Conservation (phyloP, 2,329 filamentous ascomycete species). For the Penicillium griseofulvum region DNA sequence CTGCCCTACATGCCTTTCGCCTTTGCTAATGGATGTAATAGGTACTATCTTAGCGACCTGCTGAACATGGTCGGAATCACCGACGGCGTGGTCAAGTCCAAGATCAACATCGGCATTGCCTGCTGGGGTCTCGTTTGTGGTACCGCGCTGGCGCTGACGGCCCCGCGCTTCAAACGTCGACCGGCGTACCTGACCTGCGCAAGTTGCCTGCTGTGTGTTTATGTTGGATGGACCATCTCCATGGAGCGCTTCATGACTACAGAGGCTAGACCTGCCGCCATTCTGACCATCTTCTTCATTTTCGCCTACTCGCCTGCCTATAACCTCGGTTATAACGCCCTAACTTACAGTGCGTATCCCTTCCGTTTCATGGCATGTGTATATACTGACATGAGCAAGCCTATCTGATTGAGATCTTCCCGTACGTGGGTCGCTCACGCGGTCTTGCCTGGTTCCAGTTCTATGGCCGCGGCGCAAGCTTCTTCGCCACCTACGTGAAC, state of each 20-base stretch:
- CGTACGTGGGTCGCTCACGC: slow-evolving; percentile 56
- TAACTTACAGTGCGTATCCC: slow-evolving; percentile 45
- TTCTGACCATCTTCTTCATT: slow-evolving; percentile 55
- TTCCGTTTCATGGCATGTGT: not conserved
- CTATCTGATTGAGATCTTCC: slow-evolving; percentile 60
- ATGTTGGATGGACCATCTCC: slow-evolving; percentile 57
- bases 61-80: slow-evolving; percentile 43
- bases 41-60: slow-evolving; percentile 28
- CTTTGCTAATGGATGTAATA: slow-evolving; percentile 26
- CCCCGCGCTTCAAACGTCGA: slow-evolving; percentile 45
- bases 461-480: slow-evolving; percentile 51
- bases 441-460: slow-evolving; percentile 60
- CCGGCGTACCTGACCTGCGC: slow-evolving; percentile 51
- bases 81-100: slow-evolving; percentile 35
- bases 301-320: slow-evolving; percentile 61
- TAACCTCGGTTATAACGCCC: slow-evolving; percentile 65
- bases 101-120: slow-evolving; percentile 39
- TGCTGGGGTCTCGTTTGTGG: slow-evolving; percentile 46
- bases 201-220: slow-evolving; percentile 51
- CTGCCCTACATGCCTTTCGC: not conserved
- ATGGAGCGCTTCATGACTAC: slow-evolving; percentile 36
- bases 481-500: slow-evolving; percentile 52
- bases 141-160: slow-evolving; percentile 39
- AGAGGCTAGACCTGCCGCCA: slow-evolving; percentile 39
- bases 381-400: slow-evolving; percentile 11